Conservation (phyloP, 768 basidiomycete genomes). For the Clathrus columnatus region DNA sequence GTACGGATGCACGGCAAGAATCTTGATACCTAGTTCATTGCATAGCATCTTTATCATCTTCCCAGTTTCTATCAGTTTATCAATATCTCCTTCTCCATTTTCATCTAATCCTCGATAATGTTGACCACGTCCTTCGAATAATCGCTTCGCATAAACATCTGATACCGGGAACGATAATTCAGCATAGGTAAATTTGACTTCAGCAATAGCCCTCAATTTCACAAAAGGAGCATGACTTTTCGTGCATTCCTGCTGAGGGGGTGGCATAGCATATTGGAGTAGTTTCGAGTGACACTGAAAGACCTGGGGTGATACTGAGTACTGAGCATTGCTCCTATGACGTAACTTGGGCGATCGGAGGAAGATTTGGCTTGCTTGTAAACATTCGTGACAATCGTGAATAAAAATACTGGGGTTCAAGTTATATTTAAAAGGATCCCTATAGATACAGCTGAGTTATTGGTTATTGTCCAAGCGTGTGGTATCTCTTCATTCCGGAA, state of each 20-base stretch:
- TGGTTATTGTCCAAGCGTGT: too few species aligned
- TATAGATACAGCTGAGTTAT: too few species aligned
- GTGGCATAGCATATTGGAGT: conserved; percentile 17
- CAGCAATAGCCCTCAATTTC: conserved; percentile 23
- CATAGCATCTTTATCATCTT: conserved; percentile 16
- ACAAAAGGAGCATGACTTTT: conserved; percentile 21
- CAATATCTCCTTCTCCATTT: conserved; percentile 18
- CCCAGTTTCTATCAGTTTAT: conserved; percentile 15
- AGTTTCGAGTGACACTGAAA: not conserved
- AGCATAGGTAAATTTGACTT: conserved; percentile 19
- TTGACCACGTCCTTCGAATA: not conserved
- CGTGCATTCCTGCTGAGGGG: conserved; percentile 26
- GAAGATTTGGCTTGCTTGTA: too few species aligned
- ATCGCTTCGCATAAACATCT: conserved; percentile 19
- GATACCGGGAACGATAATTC: conserved; percentile 24
- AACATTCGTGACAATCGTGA: too few species aligned
- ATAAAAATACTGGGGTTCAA: too few species aligned
- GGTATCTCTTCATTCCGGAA: too few species aligned
- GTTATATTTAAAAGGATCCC: too few species aligned
- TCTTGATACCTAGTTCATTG: conserved; percentile 16
- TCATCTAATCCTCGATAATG: conserved; percentile 19
- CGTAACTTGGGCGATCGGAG: too few species aligned
- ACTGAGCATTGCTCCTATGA: too few species aligned
- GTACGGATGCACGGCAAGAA: conserved; percentile 23
- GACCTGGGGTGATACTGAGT: too few species aligned